Conservation (phyloP, 441 rosid genomes). For the Flueggea neowawraea region DNA sequence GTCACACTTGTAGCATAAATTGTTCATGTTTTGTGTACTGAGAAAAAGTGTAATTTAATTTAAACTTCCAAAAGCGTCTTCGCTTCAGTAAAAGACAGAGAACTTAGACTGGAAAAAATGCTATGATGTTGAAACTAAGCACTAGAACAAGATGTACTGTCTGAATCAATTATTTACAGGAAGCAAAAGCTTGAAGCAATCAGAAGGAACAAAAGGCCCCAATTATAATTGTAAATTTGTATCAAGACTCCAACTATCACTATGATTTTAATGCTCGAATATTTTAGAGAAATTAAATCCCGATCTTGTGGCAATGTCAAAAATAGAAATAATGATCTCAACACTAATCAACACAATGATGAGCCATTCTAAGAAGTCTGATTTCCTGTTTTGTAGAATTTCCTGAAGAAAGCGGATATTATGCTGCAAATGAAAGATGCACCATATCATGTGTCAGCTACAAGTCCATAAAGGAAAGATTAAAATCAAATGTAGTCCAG, state of each 20-base stretch:
- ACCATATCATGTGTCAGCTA: neutral
- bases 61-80: too few relatives aligned
- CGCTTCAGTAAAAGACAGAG: too few relatives aligned
- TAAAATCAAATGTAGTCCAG: neutral
- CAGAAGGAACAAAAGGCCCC: neutral
- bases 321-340: constrained; percentile 69
- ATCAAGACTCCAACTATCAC: neutral
- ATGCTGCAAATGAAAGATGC: constrained; percentile 51
- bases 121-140: too few relatives aligned
- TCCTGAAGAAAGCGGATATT: constrained; percentile 90
- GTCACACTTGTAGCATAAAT: too few relatives aligned
- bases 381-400: constrained; percentile 91
- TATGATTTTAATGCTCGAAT: neutral
- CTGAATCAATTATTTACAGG: neutral
- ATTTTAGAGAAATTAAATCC: constrained; percentile 22
- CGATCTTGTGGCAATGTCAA: constrained; percentile 52
- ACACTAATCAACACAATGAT: constrained; percentile 76
- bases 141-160: too few relatives aligned
- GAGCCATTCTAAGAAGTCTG: constrained; percentile 92
- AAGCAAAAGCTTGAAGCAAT: neutral
- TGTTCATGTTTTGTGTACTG: too few relatives aligned
- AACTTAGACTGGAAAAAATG: too few relatives aligned
- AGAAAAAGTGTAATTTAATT: too few relatives aligned
- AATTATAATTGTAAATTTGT: neutral
- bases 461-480: neutral